phyloP scores from a whole-genome alignment of 345 rosid species.

The Orychophragmus violaceus region DNA sequence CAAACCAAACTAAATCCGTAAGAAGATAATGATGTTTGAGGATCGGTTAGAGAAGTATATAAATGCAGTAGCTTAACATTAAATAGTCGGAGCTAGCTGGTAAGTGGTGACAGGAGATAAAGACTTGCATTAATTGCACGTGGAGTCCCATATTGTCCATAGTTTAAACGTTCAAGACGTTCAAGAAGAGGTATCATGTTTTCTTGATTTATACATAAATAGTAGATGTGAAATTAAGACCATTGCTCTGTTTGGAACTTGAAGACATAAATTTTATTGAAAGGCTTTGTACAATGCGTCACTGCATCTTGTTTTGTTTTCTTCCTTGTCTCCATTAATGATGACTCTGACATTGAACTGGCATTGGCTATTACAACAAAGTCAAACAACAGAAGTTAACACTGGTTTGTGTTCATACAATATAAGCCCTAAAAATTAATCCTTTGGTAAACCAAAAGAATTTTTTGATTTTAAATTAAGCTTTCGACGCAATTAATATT shows the following conservation, averaged over 20 bases:
- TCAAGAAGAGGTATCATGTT: neutral
- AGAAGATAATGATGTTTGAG: slow-evolving; percentile 14
- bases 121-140: slow-evolving; percentile 30
- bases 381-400: slow-evolving; percentile 13
- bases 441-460: too few species aligned
- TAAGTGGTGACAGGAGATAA: slow-evolving; percentile 12
- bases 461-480: too few species aligned
- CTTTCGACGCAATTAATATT: too few species aligned
- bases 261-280: slow-evolving; percentile 2
- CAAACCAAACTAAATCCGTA: slow-evolving; percentile 3
- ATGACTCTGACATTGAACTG: slow-evolving; percentile 11
- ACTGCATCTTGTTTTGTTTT: slow-evolving; percentile 14
- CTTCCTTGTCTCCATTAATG: slow-evolving; percentile 3
- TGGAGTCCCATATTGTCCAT: slow-evolving; percentile 5
- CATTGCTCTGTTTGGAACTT: neutral
- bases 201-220: neutral
- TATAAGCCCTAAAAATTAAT: too few species aligned
- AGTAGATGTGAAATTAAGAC: neutral
- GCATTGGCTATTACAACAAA: neutral
- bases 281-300: neutral
- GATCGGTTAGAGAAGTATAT: slow-evolving; percentile 26
- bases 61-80: slow-evolving; percentile 23
- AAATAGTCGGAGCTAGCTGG: slow-evolving; percentile 29
- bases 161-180: slow-evolving; percentile 20
- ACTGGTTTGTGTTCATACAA: slow-evolving; percentile 19